Percentiles rank a stretch among this genome's conserved stretches.
phyloP scores from a whole-genome alignment of 495 filamentous ascomycete genomes.

The Pyronema omphalodes region DNA sequence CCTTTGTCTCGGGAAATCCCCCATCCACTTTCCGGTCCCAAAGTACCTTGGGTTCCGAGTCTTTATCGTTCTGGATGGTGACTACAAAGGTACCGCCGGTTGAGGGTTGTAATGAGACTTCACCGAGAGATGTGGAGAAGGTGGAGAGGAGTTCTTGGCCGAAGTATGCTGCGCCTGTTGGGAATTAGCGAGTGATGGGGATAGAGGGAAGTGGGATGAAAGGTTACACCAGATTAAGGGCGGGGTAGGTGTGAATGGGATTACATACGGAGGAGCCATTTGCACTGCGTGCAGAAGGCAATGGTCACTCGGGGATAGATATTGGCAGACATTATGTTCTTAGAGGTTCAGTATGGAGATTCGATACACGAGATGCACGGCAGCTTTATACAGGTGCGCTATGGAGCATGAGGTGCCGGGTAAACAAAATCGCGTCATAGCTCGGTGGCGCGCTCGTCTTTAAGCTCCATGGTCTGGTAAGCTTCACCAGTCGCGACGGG shows the following conservation, averaged over 20 bases:
- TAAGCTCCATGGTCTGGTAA: no score
- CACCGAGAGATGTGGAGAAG: constrained; percentile 67
- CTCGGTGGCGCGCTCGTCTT: no score
- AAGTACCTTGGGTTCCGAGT: constrained; percentile 30
- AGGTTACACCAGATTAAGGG: not conserved
- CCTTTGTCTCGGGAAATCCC: constrained; percentile 64
- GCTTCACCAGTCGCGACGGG: no score
- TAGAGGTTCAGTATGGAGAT: no score
- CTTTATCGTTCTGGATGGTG: constrained; percentile 33
- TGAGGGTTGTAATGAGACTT: constrained; percentile 71
- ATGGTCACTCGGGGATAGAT: constrained; percentile 47
- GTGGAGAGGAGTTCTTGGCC: constrained; percentile 97
- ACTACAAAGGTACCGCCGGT: constrained; percentile 75
- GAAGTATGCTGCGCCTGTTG: constrained; percentile 36
- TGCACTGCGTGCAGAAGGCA: constrained; percentile 66
- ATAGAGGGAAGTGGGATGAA: not conserved
- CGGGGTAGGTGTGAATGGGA: not conserved
- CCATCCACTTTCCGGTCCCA: constrained; percentile 84
- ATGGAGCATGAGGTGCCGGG: no score
- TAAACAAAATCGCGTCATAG: no score
- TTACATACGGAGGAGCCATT: constrained; percentile 60
- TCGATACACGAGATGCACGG: no score
- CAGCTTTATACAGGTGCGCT: no score
- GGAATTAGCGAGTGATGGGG: not conserved
- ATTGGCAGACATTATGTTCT: not conserved